Conservation (phyloP, 202 grass and related monocot genomes). For the Panicum virgatum region DNA sequence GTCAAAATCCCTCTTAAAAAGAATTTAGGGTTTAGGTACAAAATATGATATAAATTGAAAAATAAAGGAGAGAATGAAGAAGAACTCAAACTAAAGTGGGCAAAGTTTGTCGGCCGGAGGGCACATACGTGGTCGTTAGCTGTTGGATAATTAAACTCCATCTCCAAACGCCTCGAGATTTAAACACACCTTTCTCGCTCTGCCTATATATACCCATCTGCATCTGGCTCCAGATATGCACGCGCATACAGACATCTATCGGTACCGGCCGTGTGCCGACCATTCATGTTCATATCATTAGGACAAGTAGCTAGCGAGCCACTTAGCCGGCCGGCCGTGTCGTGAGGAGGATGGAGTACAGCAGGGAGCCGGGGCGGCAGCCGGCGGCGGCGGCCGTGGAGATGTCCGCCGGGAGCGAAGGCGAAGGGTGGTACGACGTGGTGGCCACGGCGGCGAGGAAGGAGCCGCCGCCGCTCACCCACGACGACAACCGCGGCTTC, state of each 20-base stretch:
- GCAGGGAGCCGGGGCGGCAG: neutral
- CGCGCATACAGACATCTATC: neutral
- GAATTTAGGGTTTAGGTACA: neutral
- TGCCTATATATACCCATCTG: neutral
- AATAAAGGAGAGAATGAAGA: neutral
- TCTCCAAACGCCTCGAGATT: neutral
- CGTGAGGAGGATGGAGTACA: slow-evolving; percentile 7
- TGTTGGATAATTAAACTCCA: neutral
- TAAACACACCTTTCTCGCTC: neutral
- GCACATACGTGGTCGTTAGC: neutral
- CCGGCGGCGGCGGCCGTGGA: neutral
- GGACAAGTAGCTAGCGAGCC: neutral
- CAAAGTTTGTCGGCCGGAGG: too few relatives aligned
- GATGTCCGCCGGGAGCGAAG: neutral
- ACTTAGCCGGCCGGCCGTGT: neutral
- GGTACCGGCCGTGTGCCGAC: neutral
- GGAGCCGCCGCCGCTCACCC: slow-evolving; percentile 60
- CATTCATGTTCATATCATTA: neutral
- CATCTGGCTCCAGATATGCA: neutral
- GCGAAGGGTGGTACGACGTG: neutral
- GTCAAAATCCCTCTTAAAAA: too few relatives aligned
- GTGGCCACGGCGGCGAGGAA: neutral
- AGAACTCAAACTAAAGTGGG: neutral
- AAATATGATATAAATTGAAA: neutral
- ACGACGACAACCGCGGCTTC: slow-evolving; percentile 74